Conservation (phyloP, 1,284 basidiomycete species). For the Leccinum ambiguum region DNA sequence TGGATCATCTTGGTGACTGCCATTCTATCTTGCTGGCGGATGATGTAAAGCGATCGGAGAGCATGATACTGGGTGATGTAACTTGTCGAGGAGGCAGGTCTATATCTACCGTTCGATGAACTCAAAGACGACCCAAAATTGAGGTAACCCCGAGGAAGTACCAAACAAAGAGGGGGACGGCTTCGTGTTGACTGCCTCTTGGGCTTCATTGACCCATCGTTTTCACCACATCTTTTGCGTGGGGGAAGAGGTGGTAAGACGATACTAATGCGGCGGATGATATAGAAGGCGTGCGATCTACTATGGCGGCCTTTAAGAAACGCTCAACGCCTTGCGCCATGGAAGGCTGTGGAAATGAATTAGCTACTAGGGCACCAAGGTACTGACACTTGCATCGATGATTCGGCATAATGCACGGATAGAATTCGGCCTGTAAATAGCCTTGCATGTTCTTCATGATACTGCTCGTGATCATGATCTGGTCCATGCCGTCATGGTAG, state of each 20-base stretch:
- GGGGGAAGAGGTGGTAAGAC: slow-evolving; percentile 94
- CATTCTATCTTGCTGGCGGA: slow-evolving; percentile 97
- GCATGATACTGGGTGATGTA: slow-evolving; percentile 98
- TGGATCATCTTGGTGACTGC: slow-evolving; percentile 99
- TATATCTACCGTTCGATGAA: slow-evolving; percentile 61
- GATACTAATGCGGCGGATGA: slow-evolving; percentile 96
- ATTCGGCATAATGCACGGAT: slow-evolving; percentile 96
- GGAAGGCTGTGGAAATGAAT: slow-evolving; percentile 61
- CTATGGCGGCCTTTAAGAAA: slow-evolving; percentile 99
- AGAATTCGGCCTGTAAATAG: slow-evolving; percentile 97
- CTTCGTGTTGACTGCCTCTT: slow-evolving; percentile 94
- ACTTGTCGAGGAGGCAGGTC: slow-evolving; percentile 83
- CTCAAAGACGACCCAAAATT: slow-evolving; percentile 57
- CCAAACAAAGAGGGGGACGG: slow-evolving; percentile 71
- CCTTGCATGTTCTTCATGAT: slow-evolving; percentile 99
- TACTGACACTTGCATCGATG: slow-evolving; percentile 80
- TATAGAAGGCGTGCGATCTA: slow-evolving; percentile 95
- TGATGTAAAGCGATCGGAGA: slow-evolving; percentile 90
- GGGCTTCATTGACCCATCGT: slow-evolving; percentile 99
- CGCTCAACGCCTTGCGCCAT: slow-evolving; percentile 99
- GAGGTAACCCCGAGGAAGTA: slow-evolving; percentile 56
- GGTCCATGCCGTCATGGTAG: too few species aligned
- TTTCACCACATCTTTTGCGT: slow-evolving; percentile 92
- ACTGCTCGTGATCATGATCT: slow-evolving; percentile 98
- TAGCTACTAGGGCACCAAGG: slow-evolving; percentile 9